These are phyloP conservation scores for Phaeosphaeria sp. DNA, from an alignment of 2,329 filamentous ascomycete species.

Conservation along the genomic window DNA sequence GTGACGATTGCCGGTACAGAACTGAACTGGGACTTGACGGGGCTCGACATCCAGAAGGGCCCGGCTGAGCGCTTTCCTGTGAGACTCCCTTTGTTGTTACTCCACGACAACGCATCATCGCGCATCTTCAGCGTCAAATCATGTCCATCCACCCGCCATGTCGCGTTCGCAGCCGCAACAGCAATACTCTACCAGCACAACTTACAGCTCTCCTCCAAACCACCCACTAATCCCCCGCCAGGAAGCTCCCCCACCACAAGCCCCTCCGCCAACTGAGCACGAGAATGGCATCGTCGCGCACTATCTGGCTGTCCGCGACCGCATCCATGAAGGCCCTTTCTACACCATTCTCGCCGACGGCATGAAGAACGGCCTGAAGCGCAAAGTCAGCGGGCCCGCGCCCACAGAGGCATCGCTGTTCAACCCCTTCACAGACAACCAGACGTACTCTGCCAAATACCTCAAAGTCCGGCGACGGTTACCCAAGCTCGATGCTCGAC, in stretches of 20 bases:
- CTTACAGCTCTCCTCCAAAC: conserved; percentile 4
- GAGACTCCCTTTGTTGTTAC: conserved; percentile 19
- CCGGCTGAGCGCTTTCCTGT: conserved; percentile 53
- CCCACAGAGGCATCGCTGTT: conserved; percentile 50
- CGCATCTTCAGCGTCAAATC: conserved; percentile 6
- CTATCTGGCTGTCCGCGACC: conserved; percentile 61
- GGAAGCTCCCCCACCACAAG: conserved; percentile 44
- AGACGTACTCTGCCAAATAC: conserved; percentile 66
- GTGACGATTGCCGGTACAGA: conserved; percentile 53
- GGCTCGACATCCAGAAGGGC: conserved; percentile 49
- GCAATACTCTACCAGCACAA: not conserved
- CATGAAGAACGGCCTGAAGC: conserved; percentile 51
- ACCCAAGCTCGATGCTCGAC: conserved; percentile 61
- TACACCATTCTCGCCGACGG: conserved; percentile 63
- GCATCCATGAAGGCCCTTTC: conserved; percentile 65
- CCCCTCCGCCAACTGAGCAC: conserved; percentile 47
- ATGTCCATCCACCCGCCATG: conserved; percentile 15
- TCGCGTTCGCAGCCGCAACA: not conserved
- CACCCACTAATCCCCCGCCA: conserved; percentile 30
- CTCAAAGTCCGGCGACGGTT: conserved; percentile 62
- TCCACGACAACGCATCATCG: not conserved
- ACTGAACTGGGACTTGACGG: conserved; percentile 50
- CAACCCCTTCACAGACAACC: conserved; percentile 68
- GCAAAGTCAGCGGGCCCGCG: conserved; percentile 47
- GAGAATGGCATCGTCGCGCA: conserved; percentile 59